Conservation (phyloP, 176 grass and related monocot genomes). For the Oryza longistaminata region DNA sequence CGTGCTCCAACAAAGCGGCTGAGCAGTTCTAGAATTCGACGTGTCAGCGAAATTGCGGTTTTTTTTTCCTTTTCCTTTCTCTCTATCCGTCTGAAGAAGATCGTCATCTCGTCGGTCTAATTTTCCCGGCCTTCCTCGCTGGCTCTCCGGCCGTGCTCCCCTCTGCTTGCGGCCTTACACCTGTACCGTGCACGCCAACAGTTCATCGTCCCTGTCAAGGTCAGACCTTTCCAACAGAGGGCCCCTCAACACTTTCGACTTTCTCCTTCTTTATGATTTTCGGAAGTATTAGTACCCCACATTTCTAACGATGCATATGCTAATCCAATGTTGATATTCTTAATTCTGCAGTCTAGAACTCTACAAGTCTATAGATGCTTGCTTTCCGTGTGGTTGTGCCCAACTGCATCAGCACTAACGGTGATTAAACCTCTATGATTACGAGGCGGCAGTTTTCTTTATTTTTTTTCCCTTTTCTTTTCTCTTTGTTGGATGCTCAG, state of each 20-base stretch:
- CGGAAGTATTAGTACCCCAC: background rate
- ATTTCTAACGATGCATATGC: background rate
- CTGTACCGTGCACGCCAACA: conserved; percentile 17
- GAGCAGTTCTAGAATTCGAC: background rate
- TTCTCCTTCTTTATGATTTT: conserved; percentile 2
- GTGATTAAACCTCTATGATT: background rate
- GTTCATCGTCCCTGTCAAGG: background rate
- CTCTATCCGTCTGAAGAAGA: too few species aligned
- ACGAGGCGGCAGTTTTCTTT: background rate
- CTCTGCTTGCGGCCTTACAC: background rate
- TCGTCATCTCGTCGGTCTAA: background rate
- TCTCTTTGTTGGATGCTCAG: background rate
- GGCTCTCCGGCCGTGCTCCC: background rate
- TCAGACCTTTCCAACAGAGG: background rate
- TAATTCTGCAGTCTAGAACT: background rate
- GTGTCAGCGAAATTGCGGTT: background rate
- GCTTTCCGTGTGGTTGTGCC: background rate
- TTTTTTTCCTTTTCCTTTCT: background rate
- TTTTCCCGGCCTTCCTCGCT: background rate
- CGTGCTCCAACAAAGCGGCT: background rate
- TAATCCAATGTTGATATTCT: background rate
- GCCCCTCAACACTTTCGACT: background rate
- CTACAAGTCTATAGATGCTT: too few species aligned
- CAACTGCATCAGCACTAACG: background rate
- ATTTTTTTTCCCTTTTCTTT: background rate